phyloP scores from a whole-genome alignment of 2,329 filamentous ascomycete species.

The Arthrobotrys pseudoclavata region DNA sequence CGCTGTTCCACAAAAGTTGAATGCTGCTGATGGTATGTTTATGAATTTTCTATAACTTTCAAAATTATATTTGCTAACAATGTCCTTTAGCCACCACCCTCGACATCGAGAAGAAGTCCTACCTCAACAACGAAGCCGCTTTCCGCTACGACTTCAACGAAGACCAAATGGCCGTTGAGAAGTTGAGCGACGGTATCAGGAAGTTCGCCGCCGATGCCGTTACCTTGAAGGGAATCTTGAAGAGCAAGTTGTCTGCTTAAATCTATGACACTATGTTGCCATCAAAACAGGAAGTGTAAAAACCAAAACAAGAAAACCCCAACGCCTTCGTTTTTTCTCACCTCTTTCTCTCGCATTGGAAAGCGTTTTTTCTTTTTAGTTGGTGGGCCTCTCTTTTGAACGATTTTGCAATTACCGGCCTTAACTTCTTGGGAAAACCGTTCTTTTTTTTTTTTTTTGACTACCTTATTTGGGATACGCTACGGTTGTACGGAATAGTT shows the following conservation, averaged over 20 bases:
- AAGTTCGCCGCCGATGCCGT: slow-evolving; percentile 97
- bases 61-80: slow-evolving; percentile 11
- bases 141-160: slow-evolving; percentile 99
- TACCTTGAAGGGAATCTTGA: slow-evolving; percentile 92
- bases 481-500: slow-evolving; percentile 11
- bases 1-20: slow-evolving; percentile 91
- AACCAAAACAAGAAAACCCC: not conserved
- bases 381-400: not conserved
- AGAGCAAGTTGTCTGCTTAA: slow-evolving; percentile 78
- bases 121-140: slow-evolving; percentile 86
- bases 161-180: slow-evolving; percentile 99
- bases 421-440: slow-evolving; percentile 4
- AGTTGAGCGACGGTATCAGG: slow-evolving; percentile 98
- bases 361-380: not conserved
- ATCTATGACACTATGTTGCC: not conserved
- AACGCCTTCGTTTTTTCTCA: not conserved
- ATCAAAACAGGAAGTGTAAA: not conserved
- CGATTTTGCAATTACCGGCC: slow-evolving; percentile 1
- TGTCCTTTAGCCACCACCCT: slow-evolving; percentile 70
- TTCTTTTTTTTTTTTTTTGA: not conserved
- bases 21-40: slow-evolving; percentile 72
- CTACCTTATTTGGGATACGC: not conserved
- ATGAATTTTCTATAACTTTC: not conserved
- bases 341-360: not conserved
- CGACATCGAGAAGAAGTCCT: slow-evolving; percentile 87